A percentile compares a stretch with the other conserved stretches of the same genome.
phyloP scores from a whole-genome alignment of 441 rosid genomes.

The Pelargonium cotyledonis region DNA sequence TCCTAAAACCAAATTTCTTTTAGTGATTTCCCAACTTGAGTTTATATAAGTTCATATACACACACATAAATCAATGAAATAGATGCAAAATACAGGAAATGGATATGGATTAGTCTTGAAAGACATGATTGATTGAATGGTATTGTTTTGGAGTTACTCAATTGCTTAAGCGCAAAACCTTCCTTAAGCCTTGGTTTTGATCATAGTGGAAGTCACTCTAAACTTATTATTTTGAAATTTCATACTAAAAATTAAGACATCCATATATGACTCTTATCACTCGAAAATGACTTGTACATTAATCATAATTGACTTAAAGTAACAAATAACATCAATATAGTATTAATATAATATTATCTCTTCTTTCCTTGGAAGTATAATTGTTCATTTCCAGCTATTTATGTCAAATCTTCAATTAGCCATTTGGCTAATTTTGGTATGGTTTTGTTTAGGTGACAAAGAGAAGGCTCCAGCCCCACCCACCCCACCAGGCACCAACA shows the following conservation, averaged over 20 bases:
- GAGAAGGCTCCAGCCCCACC: conserved; percentile 18
- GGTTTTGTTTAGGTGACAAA: conserved; percentile 27
- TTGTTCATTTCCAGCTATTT: conserved; percentile 18
- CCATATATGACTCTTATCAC: conserved; percentile 23
- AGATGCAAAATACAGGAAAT: no score
- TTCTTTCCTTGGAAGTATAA: conserved; percentile 45
- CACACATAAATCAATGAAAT: no score
- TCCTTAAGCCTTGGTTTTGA: conserved; percentile 37
- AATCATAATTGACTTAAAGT: conserved; percentile 42
- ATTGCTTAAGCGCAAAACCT: conserved; percentile 73
- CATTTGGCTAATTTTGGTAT: conserved; percentile 25
- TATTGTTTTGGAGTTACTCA: conserved; percentile 23
- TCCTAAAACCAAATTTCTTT: no score
- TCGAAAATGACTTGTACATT: conserved; percentile 26
- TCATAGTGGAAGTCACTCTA: conserved; percentile 48
- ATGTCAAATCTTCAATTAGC: not conserved
- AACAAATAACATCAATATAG: conserved; percentile 16
- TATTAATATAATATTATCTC: conserved; percentile 5
- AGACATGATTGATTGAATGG: conserved; percentile 18
- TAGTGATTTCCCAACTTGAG: no score
- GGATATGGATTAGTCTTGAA: not conserved
- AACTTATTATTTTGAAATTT: conserved; percentile 25
- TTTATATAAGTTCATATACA: no score
- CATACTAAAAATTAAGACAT: conserved; percentile 29
- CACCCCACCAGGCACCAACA: conserved; percentile 24